Percentiles rank a stretch among this genome's conserved stretches.
phyloP scores from a whole-genome alignment of 106 monocot genomes.

The Amphibolis antarctica region DNA sequence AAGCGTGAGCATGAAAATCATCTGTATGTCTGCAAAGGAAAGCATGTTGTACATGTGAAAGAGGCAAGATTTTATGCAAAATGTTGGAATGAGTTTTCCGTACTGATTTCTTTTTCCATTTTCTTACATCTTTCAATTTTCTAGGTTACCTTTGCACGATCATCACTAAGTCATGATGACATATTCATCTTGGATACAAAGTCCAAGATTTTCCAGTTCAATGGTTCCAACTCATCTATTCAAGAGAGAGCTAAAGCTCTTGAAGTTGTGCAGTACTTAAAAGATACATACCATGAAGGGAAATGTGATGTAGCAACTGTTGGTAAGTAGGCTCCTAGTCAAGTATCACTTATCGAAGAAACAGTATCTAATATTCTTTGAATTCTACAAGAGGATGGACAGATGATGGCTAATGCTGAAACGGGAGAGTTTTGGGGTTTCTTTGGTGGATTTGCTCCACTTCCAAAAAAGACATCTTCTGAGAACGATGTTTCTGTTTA shows the following conservation, averaged over 20 bases:
- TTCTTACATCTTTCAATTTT: background rate
- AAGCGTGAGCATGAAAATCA: conserved; percentile 26
- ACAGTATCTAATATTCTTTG: background rate
- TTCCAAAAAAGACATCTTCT: conserved; percentile 51
- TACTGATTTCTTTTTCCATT: background rate
- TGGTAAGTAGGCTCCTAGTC: conserved; percentile 21
- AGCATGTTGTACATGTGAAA: conserved; percentile 42
- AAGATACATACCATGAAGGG: conserved; percentile 54
- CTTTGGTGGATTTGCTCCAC: conserved; percentile 98
- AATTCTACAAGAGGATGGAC: conserved; percentile 62
- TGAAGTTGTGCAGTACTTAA: conserved; percentile 51
- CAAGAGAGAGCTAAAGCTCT: conserved; percentile 56
- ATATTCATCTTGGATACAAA: conserved; percentile 52
- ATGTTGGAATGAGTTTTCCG: background rate
- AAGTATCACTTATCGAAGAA: background rate
- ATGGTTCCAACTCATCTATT: conserved; percentile 49
- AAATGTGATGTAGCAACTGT: conserved; percentile 42
- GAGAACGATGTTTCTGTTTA: conserved; percentile 26
- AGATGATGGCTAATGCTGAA: conserved; percentile 88
- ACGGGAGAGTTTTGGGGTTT: conserved; percentile 88
- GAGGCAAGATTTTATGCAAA: conserved; percentile 25
- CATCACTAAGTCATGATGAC: conserved; percentile 50
- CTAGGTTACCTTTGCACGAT: conserved; percentile 43
- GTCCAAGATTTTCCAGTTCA: conserved; percentile 52
- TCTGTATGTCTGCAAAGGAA: conserved; percentile 47